Base-by-base conservation (phyloP, 352 stramenopile species). In the Globisporangium camurandrum region DNA sequence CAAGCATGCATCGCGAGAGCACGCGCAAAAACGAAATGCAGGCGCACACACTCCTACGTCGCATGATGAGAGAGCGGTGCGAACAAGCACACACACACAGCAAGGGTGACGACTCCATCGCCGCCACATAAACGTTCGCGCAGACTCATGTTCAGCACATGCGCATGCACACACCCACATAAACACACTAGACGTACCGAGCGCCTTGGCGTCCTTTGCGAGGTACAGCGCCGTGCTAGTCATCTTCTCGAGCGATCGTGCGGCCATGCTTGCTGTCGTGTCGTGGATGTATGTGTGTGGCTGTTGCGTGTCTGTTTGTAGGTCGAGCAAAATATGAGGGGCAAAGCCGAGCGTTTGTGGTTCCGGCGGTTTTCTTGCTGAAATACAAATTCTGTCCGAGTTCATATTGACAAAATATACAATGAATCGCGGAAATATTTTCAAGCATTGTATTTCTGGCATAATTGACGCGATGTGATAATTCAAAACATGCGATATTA, bases 151-250 rank as follows among this genome's bases (percentile, higher is more conserved):
- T 17, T 56, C 14, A 44, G 22, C 20, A 24, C 36, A 26, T 17
- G 41, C 28, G 60, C 31, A 23, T 20, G 14, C 17, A 31, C 37
- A 24, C 24, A 40, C 4, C 9, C 20, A 40, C 27, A 34, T 46
- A 4, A 22, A 19, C n/a, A 43, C 46, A 12, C 6, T 16, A 22
- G 11, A 73, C 74, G 53, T 62, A 88, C 76, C 62, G 61, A 65
- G 69, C 30, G 46, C 48, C 49, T 57, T 55, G 55, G 69, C 59
- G 45, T 88, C 74, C 67, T 84, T 78, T 24, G 66, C 64, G 42
- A 83, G 37, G 62, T 80, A 56, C 33, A 59, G 66, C 38, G 75
- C 49, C 59, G 75, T 66, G 56, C 36, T 64, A 19, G 66, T 51
- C 33, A 75, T 41, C 62, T 71, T 71, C 56, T 69, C 48, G 52